Conservation (phyloP, 805 yeast species). For the Scheffersomyces lignosus region DNA sequence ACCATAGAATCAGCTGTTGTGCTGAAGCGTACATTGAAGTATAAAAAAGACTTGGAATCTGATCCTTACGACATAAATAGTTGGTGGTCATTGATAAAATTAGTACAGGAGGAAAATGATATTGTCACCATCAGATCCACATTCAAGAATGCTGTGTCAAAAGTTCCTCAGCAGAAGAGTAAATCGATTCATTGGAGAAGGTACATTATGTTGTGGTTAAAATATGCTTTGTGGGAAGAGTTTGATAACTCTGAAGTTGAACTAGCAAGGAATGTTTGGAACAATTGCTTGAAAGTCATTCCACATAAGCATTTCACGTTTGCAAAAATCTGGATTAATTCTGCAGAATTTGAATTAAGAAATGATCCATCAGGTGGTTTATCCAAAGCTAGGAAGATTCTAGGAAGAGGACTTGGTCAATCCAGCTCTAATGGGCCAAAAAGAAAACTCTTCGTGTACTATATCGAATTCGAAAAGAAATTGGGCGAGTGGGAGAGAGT, state of each 20-base stretch:
- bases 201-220: conserved; percentile 70
- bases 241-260: conserved; percentile 40
- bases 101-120: conserved; percentile 41
- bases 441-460: conserved; percentile 55
- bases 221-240: conserved; percentile 65
- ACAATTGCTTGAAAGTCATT: conserved; percentile 45
- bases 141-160: conserved; percentile 46
- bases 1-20: conserved; percentile 55
- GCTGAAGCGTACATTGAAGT: conserved; percentile 54
- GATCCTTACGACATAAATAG: conserved; percentile 65
- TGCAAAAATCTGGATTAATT: conserved; percentile 71
- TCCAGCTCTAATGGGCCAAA: conserved; percentile 46
- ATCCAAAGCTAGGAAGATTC: conserved; percentile 56
- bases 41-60: conserved; percentile 46
- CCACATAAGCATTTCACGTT: conserved; percentile 67
- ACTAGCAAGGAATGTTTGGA: conserved; percentile 52
- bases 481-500: conserved; percentile 82
- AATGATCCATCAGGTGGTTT: conserved; percentile 41
- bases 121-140: conserved; percentile 30
- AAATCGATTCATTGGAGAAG: conserved; percentile 58
- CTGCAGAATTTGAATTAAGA: conserved; percentile 73
- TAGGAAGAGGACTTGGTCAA: conserved; percentile 73
- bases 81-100: conserved; percentile 77
- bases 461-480: conserved; percentile 65
- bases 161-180: conserved; percentile 31